Evolutionary conservation across 2,329 filamentous ascomycete species (phyloP), one percentile per base, ranked within the genome.

Genomic region (Hypoxylon sp.): DNA sequence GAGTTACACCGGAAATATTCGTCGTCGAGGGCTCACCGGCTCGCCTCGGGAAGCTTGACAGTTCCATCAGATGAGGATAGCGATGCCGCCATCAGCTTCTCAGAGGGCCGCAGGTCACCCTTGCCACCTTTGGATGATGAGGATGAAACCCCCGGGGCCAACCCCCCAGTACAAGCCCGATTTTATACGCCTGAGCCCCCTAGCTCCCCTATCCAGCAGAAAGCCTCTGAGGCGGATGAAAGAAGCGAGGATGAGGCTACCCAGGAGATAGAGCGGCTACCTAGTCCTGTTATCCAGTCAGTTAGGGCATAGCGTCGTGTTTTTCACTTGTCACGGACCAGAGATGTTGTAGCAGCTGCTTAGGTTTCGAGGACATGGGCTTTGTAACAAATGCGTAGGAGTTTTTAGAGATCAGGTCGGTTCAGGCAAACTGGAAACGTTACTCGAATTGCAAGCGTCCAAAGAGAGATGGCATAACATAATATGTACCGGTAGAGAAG

Each of bases 1-100:
- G 87, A 90, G 41, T 79, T 90, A 32, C 87, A 90, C 72, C 81
- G 86, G 46, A 89, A 87, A 71, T 89, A 87, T 75, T 86, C 87
- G 14, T 83, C 85, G 1, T 83, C 84, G 6, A 83, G 87, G 60
- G 80, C 82, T 28, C 79, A 82, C 46, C 82, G 83, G 69, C 79
- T 80, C 48, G 76, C 75, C 2, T 79, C 79, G 0, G 80, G 80
- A 14, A 82, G 81, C 60, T 76, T 87, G 34, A 79, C 79, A 1
- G 79, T 86, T 28, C 84, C 84, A 2, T 87, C 84, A 1, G 87
- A 88, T 62, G 86, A 86, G 9, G 88, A 89, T 69, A 89, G 87
- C 67, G 88, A 90, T 67, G 83, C 82, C 3, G 88, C 87, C 0
- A 74, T 87, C 14, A 90, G 87, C 75, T 85, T 88, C 66, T 89